Evolutionary conservation across 2,329 filamentous ascomycete species (phyloP), one percentile per base, ranked within the genome.

Genomic region (Colletotrichum tofieldiae): DNA sequence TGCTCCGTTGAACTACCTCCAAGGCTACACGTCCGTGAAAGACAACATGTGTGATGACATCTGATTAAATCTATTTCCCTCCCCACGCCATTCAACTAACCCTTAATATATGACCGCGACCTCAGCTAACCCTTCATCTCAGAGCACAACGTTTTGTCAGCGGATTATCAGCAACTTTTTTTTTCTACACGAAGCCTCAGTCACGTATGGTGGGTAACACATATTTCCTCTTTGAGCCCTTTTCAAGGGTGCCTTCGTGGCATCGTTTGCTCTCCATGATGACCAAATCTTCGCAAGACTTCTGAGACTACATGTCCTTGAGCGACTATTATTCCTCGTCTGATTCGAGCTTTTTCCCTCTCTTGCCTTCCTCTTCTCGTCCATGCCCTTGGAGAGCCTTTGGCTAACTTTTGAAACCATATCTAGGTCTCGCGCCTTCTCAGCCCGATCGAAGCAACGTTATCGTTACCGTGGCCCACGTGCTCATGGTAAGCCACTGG

Each of bases 201-300:
- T 11, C 8, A n/a, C 18, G 3, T 16, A 6, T 5, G 18, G 43
- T 45, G 1, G 16, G 43, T 9, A 45, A 45, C 18, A 6, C 29
- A 32, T 32, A 1, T 32, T 32, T 32, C 29, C 29, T 32, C 29
- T 32, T 3, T 32, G 29, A 4, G 29, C 2, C 29, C 29, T 1
- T 32, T 32, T 20, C n/a, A 45, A 45, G 12, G 14, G 16, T 45
- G 43, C 20, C 43, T n/a, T n/a, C 43, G 18, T 3, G 43, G 43
- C 43, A 20, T n/a, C 43, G 18, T 45, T n/a, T 45, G 43, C 26
- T 20, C 4, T 7, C 8, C 51, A n/a, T 32, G 26, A 52, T 52
- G 51, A 52, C 26, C 16, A 32, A 32, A 52, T 52, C 16, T 52
- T 52, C 26, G 51, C 29, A 52, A 52, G 51, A 52, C 51, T 52